A percentile compares a stretch with the other conserved stretches of the same genome.
phyloP scores from a whole-genome alignment of 805 yeast genomes.

The Candida awuae region DNA sequence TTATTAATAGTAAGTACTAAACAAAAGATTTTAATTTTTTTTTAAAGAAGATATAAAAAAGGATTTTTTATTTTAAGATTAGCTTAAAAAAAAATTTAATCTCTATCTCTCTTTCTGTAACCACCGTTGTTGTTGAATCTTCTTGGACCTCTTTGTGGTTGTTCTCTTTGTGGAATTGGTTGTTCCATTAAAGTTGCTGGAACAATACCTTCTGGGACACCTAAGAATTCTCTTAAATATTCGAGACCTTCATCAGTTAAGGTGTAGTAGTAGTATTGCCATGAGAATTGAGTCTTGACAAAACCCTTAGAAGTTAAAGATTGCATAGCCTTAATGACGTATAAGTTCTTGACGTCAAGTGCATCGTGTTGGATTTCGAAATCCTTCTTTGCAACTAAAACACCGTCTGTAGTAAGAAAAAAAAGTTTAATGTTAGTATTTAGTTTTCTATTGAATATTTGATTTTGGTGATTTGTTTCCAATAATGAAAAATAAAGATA shows the following conservation, averaged over 20 bases:
- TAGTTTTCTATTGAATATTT: no score
- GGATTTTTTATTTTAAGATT: background rate
- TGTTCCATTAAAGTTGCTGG: conserved; percentile 97
- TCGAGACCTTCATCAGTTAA: conserved; percentile 99
- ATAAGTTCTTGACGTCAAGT: conserved; percentile 96
- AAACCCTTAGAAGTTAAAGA: conserved; percentile 97
- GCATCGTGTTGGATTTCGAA: conserved; percentile 97
- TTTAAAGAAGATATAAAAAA: background rate
- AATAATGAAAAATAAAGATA: no score
- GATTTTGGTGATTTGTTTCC: background rate
- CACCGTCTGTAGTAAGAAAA: conserved; percentile 69
- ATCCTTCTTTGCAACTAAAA: conserved; percentile 98
- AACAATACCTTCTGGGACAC: conserved; percentile 97
- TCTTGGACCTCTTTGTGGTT: conserved; percentile 35
- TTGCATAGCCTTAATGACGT: conserved; percentile 97
- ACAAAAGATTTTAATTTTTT: conserved; percentile 3
- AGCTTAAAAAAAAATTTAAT: conserved; percentile 25
- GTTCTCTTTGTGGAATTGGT: conserved; percentile 72
- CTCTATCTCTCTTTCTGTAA: conserved; percentile 55
- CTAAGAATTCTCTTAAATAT: conserved; percentile 95
- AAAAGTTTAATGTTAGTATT: conserved; percentile 18
- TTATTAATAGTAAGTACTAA: no score
- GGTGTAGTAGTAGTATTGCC: conserved; percentile 99
- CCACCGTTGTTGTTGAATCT: conserved; percentile 45
- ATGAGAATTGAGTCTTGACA: conserved; percentile 99